These are phyloP conservation scores for Myxozyma nipponensis DNA, from an alignment of 805 yeast species.

Conservation along the genomic window DNA sequence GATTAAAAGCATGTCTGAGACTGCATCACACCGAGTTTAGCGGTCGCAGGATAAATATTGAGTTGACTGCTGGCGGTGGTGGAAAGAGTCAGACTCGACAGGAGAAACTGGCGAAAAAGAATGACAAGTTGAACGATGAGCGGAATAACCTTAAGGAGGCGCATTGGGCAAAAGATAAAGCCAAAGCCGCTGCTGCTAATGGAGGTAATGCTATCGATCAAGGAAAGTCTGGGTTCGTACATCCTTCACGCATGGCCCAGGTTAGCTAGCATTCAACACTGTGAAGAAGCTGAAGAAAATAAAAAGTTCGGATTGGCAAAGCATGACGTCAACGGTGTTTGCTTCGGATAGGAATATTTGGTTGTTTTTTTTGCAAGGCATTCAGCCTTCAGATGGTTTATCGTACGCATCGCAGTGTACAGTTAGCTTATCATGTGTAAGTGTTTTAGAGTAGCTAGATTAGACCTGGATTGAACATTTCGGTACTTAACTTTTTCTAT, in stretches of 20 bases:
- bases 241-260: constrained; percentile 64
- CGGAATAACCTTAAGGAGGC: constrained; percentile 55
- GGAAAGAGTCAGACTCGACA: constrained; percentile 54
- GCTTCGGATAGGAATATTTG: background rate
- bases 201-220: constrained; percentile 20
- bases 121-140: constrained; percentile 68
- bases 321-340: too few relatives aligned
- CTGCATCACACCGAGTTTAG: constrained; percentile 73
- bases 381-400: too few relatives aligned
- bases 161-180: constrained; percentile 38
- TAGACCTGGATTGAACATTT: too few relatives aligned
- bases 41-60: constrained; percentile 84
- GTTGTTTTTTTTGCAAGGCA: background rate
- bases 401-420: too few relatives aligned
- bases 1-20: constrained; percentile 79
- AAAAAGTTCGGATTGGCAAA: too few relatives aligned
- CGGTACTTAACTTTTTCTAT: background rate
- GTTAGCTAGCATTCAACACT: too few relatives aligned
- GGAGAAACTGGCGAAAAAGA: constrained; percentile 73
- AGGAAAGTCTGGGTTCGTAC: constrained; percentile 35
- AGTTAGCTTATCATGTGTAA: too few relatives aligned
- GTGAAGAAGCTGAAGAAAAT: too few relatives aligned
- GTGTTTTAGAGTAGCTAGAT: too few relatives aligned
- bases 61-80: constrained; percentile 97
- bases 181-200: constrained; percentile 8